Percentiles rank a stretch among this genome's conserved stretches.
Conservation (phyloP, 108 stramenopile species). For the Conticribra guillardii region DNA sequence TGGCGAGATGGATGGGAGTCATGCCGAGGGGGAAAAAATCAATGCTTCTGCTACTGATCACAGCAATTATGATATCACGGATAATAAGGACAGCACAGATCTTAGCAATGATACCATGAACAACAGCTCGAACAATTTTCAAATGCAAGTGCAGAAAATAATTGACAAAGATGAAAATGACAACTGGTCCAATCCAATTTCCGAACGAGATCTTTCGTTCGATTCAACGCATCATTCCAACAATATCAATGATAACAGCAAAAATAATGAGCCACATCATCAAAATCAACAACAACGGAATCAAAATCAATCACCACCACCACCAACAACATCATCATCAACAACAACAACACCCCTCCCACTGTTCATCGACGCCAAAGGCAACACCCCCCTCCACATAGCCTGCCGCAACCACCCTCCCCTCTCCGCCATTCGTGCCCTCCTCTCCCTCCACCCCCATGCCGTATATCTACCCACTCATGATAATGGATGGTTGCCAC, state of each 20-base stretch:
- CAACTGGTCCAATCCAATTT: background rate
- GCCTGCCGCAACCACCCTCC: constrained; percentile 1
- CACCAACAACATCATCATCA: background rate
- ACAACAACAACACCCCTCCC: background rate
- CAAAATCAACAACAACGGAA: constrained; percentile 9
- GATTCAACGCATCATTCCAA: background rate
- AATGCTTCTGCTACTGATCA: too few species aligned
- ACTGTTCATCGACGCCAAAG: constrained; percentile 3
- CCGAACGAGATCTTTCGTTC: background rate
- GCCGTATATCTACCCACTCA: background rate
- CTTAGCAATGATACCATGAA: too few species aligned
- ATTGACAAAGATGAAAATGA: background rate
- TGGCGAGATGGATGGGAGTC: background rate
- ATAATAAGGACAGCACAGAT: too few species aligned
- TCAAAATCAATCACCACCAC: background rate
- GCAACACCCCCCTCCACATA: constrained; percentile 3
- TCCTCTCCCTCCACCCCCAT: background rate
- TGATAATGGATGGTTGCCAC: constrained; percentile 1
- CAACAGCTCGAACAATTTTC: too few species aligned
- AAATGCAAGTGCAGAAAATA: too few species aligned
- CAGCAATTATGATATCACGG: too few species aligned
- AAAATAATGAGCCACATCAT: background rate
- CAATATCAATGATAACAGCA: background rate
- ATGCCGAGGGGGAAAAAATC: too few species aligned
- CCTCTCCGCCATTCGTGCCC: background rate